A percentile compares a stretch with the other conserved stretches of the same genome.
Conservation (phyloP, 768 basidiomycete species). For the Suillus fuscotomentosus region DNA sequence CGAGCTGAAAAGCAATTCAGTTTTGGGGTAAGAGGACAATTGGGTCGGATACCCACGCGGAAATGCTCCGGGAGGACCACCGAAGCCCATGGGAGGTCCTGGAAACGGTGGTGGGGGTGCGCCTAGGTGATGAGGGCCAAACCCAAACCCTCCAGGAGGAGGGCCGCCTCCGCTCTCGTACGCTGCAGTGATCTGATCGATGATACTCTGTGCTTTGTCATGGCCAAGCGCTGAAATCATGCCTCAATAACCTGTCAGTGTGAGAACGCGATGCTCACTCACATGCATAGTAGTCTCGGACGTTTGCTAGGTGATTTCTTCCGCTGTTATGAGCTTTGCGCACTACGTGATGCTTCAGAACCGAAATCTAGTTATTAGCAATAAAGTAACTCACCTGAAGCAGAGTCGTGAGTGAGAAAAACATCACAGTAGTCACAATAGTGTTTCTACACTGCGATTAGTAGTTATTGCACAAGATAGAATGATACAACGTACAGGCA, state of each 20-base stretch:
- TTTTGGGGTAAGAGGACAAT: conserved; percentile 5
- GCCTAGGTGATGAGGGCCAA: conserved; percentile 77
- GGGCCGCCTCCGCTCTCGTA: conserved; percentile 87
- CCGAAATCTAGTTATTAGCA: background rate
- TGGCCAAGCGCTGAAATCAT: conserved; percentile 69
- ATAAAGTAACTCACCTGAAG: conserved; percentile 61
- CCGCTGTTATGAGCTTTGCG: conserved; percentile 99
- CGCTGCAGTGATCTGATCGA: conserved; percentile 95
- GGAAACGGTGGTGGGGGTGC: conserved; percentile 51
- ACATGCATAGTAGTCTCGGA: conserved; percentile 97
- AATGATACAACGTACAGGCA: conserved; percentile 57
- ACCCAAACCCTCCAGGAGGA: conserved; percentile 85
- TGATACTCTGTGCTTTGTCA: conserved; percentile 97
- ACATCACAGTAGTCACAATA: conserved; percentile 95
- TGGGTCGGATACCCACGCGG: conserved; percentile 13
- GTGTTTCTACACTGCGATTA: conserved; percentile 62
- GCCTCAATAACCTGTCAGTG: conserved; percentile 8
- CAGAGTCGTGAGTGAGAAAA: conserved; percentile 91
- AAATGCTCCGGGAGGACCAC: conserved; percentile 40
- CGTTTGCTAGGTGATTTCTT: conserved; percentile 94
- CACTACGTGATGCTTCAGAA: conserved; percentile 46
- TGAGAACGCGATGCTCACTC: conserved; percentile 20
- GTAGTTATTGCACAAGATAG: background rate
- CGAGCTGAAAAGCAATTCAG: conserved; percentile 40
- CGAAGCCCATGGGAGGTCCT: conserved; percentile 54